Evolutionary conservation across 768 basidiomycete species (phyloP).

Genomic region (Boletus sp.): DNA sequence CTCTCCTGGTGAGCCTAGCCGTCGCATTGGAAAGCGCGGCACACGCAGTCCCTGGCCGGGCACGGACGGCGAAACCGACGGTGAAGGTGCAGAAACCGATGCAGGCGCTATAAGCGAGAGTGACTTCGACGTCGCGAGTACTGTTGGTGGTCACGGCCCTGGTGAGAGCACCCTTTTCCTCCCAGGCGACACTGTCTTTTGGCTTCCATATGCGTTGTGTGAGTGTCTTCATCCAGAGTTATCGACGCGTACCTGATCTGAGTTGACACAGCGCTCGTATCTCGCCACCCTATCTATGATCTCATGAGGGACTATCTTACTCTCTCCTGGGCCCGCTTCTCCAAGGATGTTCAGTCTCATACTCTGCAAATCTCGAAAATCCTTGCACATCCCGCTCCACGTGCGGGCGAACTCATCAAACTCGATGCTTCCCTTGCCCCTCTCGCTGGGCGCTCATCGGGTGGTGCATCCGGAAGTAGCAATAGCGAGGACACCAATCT

Average conservation of each 20-base stretch:
- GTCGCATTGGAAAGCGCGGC: conserved; percentile 59
- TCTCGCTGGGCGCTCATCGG: conserved; percentile 39
- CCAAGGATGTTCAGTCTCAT: conserved; percentile 91
- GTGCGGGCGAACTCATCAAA: conserved; percentile 82
- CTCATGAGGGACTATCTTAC: conserved; percentile 94
- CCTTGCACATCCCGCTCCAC: conserved; percentile 82
- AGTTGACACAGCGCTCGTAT: conserved; percentile 66
- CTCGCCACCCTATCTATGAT: conserved; percentile 91
- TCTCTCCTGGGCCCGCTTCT: conserved; percentile 93
- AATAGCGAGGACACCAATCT: conserved; percentile 46
- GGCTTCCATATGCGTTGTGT: conserved; percentile 94
- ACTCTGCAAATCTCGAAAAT: conserved; percentile 89
- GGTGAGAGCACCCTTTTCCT: conserved; percentile 88
- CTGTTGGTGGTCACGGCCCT: conserved; percentile 69
- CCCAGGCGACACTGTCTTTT: conserved; percentile 88
- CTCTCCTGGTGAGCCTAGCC: conserved; percentile 47
- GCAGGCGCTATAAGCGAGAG: conserved; percentile 79
- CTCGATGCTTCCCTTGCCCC: conserved; percentile 76
- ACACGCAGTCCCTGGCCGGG: conserved; percentile 72
- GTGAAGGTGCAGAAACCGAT: conserved; percentile 69
- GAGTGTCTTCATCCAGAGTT: conserved; percentile 30
- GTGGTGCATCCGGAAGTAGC: conserved; percentile 34
- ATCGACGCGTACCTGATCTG: conserved; percentile 9
- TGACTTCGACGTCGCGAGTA: conserved; percentile 81
- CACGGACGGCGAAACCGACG: conserved; percentile 68